Base-by-base conservation (phyloP, 148 eudicot species). In the Fagopyrum tataricum region DNA sequence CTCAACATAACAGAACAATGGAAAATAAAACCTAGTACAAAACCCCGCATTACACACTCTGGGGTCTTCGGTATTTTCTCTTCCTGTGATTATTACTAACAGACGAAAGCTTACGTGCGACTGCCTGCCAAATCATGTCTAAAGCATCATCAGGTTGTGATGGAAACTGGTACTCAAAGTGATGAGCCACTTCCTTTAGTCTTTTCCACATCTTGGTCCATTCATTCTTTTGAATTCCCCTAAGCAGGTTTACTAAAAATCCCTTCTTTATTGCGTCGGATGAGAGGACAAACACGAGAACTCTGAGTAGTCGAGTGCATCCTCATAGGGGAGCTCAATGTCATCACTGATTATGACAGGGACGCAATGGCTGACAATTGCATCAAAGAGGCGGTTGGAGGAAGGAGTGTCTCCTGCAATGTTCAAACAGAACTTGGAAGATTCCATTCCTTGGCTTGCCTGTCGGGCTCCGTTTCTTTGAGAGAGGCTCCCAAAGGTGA, bases 401-500 rank as follows among this genome's bases (percentile, higher is more conserved):
- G 97, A 91, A 49, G 98, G 98, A 39, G 98, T 94, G 82, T 94
- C 98, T 26, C 98, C 98, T 1, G 98, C 98, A 72, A 91, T 87
- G 76, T 91, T 89, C 5, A 94, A 81, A 85, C 98, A 94, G 74
- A 94, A 94, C 59, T 94, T 94, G 51, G 98, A 91, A 0, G 90
- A 73, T 41, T 75, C 81, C 98, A 94, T 94, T 55, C 98, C 98
- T 76, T 78, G 81, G 76, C 89, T 84, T 51, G 98, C 98, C 53
- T 84, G 80, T 40, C 75, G 84, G 62, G 87, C 84, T 39, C 98
- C 97, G 46, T 82, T 78, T n/a, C 83, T 71, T 72, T 75, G 86
- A 53, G 88, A 44, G 17, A 70, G 76, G 44, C 85, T 91, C 67
- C 98, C 98, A 75, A 91, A 94, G 43, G 95, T 72, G 83, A 94